Percentiles rank a stretch among this genome's conserved stretches.
Evolutionary conservation across 2,329 filamentous ascomycete genomes (phyloP).

Genomic region (Cladosporium austrohemisphaericum): DNA sequence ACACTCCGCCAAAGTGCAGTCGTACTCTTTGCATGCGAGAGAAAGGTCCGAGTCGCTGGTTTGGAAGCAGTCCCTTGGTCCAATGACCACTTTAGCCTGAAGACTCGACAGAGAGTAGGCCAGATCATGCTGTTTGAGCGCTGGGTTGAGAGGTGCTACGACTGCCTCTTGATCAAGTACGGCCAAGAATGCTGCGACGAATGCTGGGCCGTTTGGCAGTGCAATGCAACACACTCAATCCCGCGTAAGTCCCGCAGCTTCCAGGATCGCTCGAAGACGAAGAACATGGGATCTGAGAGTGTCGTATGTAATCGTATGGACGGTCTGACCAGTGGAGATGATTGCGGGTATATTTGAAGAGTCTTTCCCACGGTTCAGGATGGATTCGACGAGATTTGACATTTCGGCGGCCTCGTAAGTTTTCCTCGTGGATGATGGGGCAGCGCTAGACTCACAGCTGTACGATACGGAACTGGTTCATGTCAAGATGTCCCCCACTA

Average conservation of each 20-base stretch:
- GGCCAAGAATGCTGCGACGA: slow-evolving; percentile 83
- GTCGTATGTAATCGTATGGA: no score
- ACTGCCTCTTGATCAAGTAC: slow-evolving; percentile 76
- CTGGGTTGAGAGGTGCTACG: slow-evolving; percentile 80
- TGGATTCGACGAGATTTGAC: no score
- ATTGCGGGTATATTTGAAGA: no score
- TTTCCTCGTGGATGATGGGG: no score
- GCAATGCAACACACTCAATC: slow-evolving; percentile 75
- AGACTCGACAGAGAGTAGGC: slow-evolving; percentile 81
- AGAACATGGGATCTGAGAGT: no score
- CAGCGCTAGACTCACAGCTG: no score
- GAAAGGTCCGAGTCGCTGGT: slow-evolving; percentile 80
- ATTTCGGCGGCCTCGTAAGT: no score
- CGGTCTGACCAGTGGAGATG: no score
- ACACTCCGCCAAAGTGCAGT: not conserved
- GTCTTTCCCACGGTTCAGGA: no score
- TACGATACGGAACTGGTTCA: no score
- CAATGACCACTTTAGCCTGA: slow-evolving; percentile 45
- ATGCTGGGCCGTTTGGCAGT: slow-evolving; percentile 81
- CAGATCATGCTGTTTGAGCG: slow-evolving; percentile 84
- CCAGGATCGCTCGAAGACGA: slow-evolving; percentile 77
- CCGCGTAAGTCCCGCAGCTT: slow-evolving; percentile 65
- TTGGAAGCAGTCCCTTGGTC: slow-evolving; percentile 52
- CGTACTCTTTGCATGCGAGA: slow-evolving; percentile 58
- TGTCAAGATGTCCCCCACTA: no score